Conservation (phyloP, 805 yeast species). For the Monosporozyma unispora region DNA sequence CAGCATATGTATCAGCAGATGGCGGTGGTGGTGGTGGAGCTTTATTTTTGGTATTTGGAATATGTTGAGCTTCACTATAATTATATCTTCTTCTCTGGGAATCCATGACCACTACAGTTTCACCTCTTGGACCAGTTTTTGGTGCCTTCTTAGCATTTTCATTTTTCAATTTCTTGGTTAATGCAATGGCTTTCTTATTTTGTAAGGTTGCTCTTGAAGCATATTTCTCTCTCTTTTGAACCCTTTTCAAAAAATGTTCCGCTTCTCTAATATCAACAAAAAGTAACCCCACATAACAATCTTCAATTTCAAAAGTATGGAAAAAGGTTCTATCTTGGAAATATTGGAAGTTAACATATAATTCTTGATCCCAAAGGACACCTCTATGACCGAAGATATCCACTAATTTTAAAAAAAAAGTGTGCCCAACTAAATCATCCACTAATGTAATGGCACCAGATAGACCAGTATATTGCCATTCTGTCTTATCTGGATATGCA, state of each 20-base stretch:
- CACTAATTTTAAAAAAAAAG: constrained; percentile 81
- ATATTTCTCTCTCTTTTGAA: constrained; percentile 64
- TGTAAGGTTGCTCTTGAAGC: constrained; percentile 79
- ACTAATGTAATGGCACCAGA: constrained; percentile 81
- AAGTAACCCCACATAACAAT: constrained; percentile 74
- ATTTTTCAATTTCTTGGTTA: constrained; percentile 51
- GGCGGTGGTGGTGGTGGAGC: constrained; percentile 41
- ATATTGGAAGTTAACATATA: constrained; percentile 80
- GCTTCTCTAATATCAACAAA: constrained; percentile 90
- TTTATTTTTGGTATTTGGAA: constrained; percentile 29
- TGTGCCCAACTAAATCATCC: constrained; percentile 90
- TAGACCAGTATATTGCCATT: constrained; percentile 84
- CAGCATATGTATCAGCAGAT: constrained; percentile 11
- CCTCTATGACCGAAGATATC: constrained; percentile 79
- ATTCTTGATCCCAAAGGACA: constrained; percentile 94
- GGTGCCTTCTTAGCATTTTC: constrained; percentile 51
- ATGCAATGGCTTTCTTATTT: constrained; percentile 81
- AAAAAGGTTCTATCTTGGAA: constrained; percentile 91
- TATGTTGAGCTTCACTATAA: constrained; percentile 21
- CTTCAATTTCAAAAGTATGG: constrained; percentile 90
- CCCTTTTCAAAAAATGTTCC: constrained; percentile 70
- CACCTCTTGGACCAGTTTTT: constrained; percentile 45
- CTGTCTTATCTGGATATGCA: constrained; percentile 73
- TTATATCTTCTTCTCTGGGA: constrained; percentile 27
- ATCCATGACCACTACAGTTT: constrained; percentile 21